A percentile compares a stretch with the other conserved stretches of the same genome.
phyloP scores from a whole-genome alignment of 208 protist species.

The Strigomonas culicis region DNA sequence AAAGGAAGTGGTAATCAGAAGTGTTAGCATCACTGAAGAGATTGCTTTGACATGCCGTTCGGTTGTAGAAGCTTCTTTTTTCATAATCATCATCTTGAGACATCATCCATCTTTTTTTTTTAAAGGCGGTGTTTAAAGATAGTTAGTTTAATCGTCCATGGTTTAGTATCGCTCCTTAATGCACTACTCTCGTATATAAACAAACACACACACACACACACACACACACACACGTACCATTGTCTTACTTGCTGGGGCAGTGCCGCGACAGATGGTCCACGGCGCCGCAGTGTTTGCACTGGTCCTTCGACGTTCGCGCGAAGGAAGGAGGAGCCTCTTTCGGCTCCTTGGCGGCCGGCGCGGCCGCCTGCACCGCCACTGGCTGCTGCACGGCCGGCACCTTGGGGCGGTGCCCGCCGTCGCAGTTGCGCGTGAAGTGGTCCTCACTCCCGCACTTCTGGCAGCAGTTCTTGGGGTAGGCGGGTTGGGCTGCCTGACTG shows the following conservation, averaged over 20 bases:
- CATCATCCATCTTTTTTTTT: background rate
- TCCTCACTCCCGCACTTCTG: slow-evolving; percentile 8
- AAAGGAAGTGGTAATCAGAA: background rate
- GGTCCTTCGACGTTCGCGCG: slow-evolving; percentile 24
- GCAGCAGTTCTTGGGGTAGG: slow-evolving; percentile 36
- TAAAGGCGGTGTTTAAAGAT: too few relatives aligned
- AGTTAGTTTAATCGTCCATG: too few relatives aligned
- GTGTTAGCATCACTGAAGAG: background rate
- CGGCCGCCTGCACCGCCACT: slow-evolving; percentile 11
- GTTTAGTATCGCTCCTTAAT: slow-evolving; percentile 35
- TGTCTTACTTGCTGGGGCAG: background rate
- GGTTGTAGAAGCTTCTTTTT: slow-evolving; percentile 3
- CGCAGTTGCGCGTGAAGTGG: background rate
- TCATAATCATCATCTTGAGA: background rate
- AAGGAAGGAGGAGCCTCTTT: slow-evolving; percentile 14
- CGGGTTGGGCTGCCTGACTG: background rate
- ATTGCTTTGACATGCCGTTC: background rate
- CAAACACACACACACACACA: background rate
- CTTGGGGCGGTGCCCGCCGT: too few relatives aligned
- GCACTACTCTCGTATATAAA: too few relatives aligned
- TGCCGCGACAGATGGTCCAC: slow-evolving; percentile 27
- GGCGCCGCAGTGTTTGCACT: slow-evolving; percentile 51
- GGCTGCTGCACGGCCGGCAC: too few relatives aligned
- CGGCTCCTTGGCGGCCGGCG: slow-evolving; percentile 23
- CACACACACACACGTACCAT: background rate